Base-by-base conservation (phyloP, 768 basidiomycete genomes). In the Russula brevipes region DNA sequence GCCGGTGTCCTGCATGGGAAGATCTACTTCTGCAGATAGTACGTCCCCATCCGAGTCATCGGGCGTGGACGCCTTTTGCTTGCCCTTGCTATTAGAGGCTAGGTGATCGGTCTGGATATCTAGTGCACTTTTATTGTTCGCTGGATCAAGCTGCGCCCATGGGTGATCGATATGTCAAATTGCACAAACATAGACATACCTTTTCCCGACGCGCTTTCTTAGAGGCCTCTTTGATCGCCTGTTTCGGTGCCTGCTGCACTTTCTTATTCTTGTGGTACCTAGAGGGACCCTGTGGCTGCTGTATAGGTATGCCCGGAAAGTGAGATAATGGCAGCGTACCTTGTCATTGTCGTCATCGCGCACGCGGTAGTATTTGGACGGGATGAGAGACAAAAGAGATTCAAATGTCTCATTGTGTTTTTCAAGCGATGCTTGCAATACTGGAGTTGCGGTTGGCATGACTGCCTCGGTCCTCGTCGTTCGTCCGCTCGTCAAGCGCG, bases 261-360 rank as follows among this genome's bases (percentile, higher is more conserved):
- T 92, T 95, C 75, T 86, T 94, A 74, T 94, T 87, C 73, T 92
- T 92, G 67, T 89, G 88, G 71, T 86, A 92, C 73, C 86, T 92
- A 30, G 82, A 85, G 5, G 82, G 77, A 50, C 77, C 74, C 84
- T 84, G 59, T 31, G 42, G 54, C 24, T 44, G 58, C 33, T 8
- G 3, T 14, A 19, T 49, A 39, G 46, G 38, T 35, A 41, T 16
- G 53, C 30, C 14, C 24, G 10, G 36, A 31, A 10, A 16, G 36
- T 3, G 19, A 16, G 44, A 10, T 45, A 41, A 46, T 61, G 24
- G 17, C 8, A 55, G 46, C 76, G 46, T 55, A 87, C 89, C 80
- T 87, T 84, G 63, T 88, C 87, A 55, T 87, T 84, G 1, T 78
- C 76, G 50, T 83, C 82, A 19, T 89, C 87, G 45, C 78, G 80